These are phyloP conservation scores for Kodamaea sp. DNA, from an alignment of 1,139 yeast genomes.

Conservation along the genomic window DNA sequence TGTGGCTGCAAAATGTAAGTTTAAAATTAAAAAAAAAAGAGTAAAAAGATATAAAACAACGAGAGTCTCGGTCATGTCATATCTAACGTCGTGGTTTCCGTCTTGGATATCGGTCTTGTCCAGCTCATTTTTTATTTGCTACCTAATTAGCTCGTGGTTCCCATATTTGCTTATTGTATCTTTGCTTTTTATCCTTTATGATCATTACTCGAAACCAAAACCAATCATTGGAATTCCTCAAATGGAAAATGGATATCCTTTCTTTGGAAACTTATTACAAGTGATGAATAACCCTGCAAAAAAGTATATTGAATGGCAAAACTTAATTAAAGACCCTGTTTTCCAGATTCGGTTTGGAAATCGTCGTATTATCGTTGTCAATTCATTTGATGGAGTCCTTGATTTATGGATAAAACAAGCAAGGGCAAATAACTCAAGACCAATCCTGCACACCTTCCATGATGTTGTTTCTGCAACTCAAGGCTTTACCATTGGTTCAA, in stretches of 20 bases:
- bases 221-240: slow-evolving; percentile 34
- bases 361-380: slow-evolving; percentile 57
- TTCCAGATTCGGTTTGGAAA: slow-evolving; percentile 64
- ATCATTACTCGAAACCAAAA: too few species aligned
- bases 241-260: slow-evolving; percentile 40
- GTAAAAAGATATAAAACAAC: too few species aligned
- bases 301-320: slow-evolving; percentile 47
- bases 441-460: slow-evolving; percentile 66
- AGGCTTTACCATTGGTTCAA: slow-evolving; percentile 72
- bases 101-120: too few species aligned
- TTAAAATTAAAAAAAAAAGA: too few species aligned
- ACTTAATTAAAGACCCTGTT: slow-evolving; percentile 39
- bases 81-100: too few species aligned
- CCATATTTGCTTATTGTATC: too few species aligned
- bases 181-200: too few species aligned
- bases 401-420: slow-evolving; percentile 54
- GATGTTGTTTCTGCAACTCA: slow-evolving; percentile 58
- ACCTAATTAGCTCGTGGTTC: too few species aligned
- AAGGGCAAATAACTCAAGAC: slow-evolving; percentile 61
- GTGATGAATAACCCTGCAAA: slow-evolving; percentile 50
- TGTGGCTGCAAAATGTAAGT: too few species aligned
- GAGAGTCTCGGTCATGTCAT: too few species aligned
- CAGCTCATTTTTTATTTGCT: too few species aligned
- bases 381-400: slow-evolving; percentile 52
- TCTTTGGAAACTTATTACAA: slow-evolving; percentile 52